phyloP scores from a whole-genome alignment of 2,329 filamentous ascomycete species.

The Xylariaceae sp. region DNA sequence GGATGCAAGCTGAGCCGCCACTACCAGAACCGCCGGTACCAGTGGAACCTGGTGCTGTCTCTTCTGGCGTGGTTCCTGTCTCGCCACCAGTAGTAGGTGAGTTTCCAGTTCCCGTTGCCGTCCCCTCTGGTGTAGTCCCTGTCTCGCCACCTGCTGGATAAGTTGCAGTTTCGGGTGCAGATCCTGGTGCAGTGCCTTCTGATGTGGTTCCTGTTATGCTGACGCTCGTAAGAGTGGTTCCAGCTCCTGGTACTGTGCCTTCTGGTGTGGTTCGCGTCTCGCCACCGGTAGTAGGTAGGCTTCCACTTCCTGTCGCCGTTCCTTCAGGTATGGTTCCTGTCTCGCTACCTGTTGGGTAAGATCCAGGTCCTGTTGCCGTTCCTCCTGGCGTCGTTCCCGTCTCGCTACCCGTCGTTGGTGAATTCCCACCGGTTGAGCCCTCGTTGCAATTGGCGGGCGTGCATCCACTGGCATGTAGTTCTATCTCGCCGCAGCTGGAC shows the following conservation, averaged over 20 bases:
- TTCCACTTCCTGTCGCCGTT: not conserved
- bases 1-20: not conserved
- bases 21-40: not conserved
- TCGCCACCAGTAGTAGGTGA: not conserved
- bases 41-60: not conserved
- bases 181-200: too few relatives aligned
- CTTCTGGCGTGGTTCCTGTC: not conserved
- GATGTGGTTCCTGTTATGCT: too few relatives aligned
- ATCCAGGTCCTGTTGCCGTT: not conserved
- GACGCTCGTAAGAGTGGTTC: not conserved
- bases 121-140: not conserved
- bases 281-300: not conserved
- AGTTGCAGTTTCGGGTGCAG: not conserved
- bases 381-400: not conserved
- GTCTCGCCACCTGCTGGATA: too few relatives aligned
- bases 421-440: not conserved
- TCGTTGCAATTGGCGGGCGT: constrained; percentile 3
- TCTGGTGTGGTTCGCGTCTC: too few relatives aligned
- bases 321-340: not conserved
- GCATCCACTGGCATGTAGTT: constrained; percentile 37
- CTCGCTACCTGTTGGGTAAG: not conserved
- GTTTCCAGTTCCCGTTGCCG: not conserved
- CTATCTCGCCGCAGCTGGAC: constrained; percentile 44
- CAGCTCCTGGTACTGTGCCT: not conserved
- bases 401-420: not conserved